Conservation (phyloP, 177 flowering plant genomes). For the Vitis hybrid region DNA sequence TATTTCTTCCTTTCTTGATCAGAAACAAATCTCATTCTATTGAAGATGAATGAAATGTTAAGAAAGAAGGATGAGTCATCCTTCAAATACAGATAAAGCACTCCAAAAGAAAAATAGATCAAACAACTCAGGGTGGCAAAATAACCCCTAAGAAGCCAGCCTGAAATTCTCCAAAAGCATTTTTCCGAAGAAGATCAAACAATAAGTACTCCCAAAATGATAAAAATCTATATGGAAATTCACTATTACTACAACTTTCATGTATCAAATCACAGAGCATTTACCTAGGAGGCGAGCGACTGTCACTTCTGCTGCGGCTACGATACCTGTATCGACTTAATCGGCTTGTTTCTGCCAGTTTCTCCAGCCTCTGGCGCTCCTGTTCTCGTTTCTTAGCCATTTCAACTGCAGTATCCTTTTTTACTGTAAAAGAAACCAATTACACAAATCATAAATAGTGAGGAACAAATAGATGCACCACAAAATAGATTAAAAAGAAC, state of each 20-base stretch:
- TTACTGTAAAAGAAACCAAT: constrained; percentile 53
- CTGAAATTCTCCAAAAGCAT: no score
- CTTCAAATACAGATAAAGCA: no score
- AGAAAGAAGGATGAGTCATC: no score
- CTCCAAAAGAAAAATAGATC: no score
- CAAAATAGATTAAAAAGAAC: neutral
- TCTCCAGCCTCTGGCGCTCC: constrained; percentile 90
- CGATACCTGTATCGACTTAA: constrained; percentile 60
- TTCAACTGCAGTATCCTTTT: constrained; percentile 89
- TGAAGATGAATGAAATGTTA: no score
- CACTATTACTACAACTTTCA: neutral
- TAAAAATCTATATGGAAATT: neutral
- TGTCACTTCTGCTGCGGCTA: constrained; percentile 84
- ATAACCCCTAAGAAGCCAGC: no score
- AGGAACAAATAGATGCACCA: neutral
- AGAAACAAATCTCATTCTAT: no score
- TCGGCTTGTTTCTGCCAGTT: constrained; percentile 89
- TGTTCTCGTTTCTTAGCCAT: constrained; percentile 91
- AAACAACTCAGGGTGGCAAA: no score
- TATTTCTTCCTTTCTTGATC: no score
- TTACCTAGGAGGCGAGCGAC: constrained; percentile 61
- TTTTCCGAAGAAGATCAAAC: no score
- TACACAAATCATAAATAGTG: neutral
- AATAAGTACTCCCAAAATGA: neutral
- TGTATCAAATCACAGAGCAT: neutral